Percentiles rank a stretch among this genome's conserved stretches.
Conservation (phyloP, 345 rosid genomes). For the Salix caprea region DNA sequence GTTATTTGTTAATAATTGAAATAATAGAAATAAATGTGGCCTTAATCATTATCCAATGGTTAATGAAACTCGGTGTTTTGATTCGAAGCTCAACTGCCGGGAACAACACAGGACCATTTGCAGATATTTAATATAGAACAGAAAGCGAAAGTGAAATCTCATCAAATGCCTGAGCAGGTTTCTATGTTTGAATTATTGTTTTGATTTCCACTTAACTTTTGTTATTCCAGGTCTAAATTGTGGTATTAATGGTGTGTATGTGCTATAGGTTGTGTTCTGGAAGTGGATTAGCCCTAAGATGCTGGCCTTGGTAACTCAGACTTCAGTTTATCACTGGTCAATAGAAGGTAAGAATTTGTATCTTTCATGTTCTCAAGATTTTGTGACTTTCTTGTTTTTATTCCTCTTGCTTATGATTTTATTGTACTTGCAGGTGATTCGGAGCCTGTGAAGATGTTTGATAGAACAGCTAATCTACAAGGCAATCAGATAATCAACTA, state of each 20-base stretch:
- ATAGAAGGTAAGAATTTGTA: slow-evolving; percentile 58
- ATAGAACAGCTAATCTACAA: slow-evolving; percentile 76
- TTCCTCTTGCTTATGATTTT: neutral
- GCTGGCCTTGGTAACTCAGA: slow-evolving; percentile 87
- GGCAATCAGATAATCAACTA: slow-evolving; percentile 93
- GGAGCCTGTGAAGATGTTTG: slow-evolving; percentile 89
- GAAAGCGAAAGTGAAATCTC: slow-evolving; percentile 82
- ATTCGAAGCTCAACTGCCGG: slow-evolving; percentile 76
- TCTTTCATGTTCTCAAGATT: neutral
- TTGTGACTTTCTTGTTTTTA: neutral
- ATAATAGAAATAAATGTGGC: neutral
- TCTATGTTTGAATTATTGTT: neutral
- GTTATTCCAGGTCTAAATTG: neutral
- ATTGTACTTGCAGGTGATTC: slow-evolving; percentile 58
- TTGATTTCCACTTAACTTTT: neutral
- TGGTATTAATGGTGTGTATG: neutral
- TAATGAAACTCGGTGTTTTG: neutral
- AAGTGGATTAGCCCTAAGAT: slow-evolving; percentile 83
- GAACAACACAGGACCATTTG: slow-evolving; percentile 89
- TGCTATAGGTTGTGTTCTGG: slow-evolving; percentile 78
- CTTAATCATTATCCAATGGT: neutral
- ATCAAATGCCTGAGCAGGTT: slow-evolving; percentile 98
- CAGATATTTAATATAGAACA: slow-evolving; percentile 94
- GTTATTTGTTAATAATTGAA: neutral
- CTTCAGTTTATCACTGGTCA: slow-evolving; percentile 87